A percentile compares a stretch with the other conserved stretches of the same genome.
phyloP scores from a whole-genome alignment of 225 moss, liverwort and hornwort species.

The Lunularia cruciata region DNA sequence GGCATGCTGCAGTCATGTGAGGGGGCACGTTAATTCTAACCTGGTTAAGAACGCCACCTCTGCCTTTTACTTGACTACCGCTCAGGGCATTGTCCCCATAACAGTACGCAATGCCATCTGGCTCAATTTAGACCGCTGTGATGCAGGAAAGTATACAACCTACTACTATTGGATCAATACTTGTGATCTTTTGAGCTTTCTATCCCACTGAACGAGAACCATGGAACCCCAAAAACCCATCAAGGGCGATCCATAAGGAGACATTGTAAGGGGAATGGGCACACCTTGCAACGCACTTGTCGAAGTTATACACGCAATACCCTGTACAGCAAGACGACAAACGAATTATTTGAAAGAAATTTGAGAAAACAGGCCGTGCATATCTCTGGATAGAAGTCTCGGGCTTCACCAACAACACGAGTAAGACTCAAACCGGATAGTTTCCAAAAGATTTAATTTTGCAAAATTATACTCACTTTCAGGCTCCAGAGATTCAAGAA shows the following conservation, averaged over 20 bases:
- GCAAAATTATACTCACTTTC: not conserved
- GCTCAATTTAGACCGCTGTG: too few species aligned
- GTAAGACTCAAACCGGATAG: not conserved
- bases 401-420: not conserved
- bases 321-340: slow-evolving; percentile 29
- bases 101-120: too few species aligned
- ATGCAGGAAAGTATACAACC: too few species aligned
- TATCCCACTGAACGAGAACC: too few species aligned
- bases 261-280: not conserved
- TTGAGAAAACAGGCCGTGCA: not conserved
- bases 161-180: too few species aligned
- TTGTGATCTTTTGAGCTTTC: too few species aligned
- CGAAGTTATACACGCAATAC: slow-evolving; percentile 48
- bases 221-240: too few species aligned
- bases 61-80: too few species aligned
- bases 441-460: not conserved
- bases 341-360: not conserved
- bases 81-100: too few species aligned
- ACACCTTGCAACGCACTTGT: slow-evolving; percentile 51
- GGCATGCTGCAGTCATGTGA: slow-evolving; percentile 42
- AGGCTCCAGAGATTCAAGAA: not conserved
- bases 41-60: too few species aligned
- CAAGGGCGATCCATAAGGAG: too few species aligned
- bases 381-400: too few species aligned
- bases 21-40: not conserved